These are phyloP conservation scores for Rhododendron williamsianum DNA, from an alignment of 148 eudicot species.

Conservation along the genomic window DNA sequence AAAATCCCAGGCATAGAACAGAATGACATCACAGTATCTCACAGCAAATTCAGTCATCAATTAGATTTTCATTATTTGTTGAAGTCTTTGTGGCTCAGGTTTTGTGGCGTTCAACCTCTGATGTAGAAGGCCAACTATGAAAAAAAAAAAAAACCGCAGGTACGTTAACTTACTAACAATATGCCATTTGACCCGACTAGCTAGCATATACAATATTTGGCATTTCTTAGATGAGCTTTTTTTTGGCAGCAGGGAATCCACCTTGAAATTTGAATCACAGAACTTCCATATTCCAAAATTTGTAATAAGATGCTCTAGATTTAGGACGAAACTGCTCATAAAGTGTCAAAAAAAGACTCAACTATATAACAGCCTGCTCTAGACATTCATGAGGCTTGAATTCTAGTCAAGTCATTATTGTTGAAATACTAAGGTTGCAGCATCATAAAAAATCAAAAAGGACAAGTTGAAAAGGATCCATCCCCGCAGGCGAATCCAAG, in stretches of 20 bases:
- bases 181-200: neutral
- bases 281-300: neutral
- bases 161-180: no score
- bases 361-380: neutral
- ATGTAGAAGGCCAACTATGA: no score
- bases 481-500: neutral
- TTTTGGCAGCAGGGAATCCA: neutral
- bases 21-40: no score
- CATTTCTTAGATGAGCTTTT: neutral
- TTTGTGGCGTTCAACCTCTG: no score
- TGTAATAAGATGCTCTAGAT: neutral
- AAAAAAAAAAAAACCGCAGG: no score
- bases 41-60: no score
- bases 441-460: neutral
- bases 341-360: no score
- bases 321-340: no score
- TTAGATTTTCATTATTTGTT: no score
- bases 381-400: neutral
- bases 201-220: neutral
- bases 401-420: neutral
- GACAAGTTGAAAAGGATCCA: neutral
- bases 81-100: no score
- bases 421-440: neutral
- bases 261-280: neutral
- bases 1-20: no score